Percentiles rank a stretch among this genome's conserved stretches.
These are phyloP conservation scores for Clonostachys solani DNA, from an alignment of 2,329 filamentous ascomycete genomes.

Conservation along the genomic window DNA sequence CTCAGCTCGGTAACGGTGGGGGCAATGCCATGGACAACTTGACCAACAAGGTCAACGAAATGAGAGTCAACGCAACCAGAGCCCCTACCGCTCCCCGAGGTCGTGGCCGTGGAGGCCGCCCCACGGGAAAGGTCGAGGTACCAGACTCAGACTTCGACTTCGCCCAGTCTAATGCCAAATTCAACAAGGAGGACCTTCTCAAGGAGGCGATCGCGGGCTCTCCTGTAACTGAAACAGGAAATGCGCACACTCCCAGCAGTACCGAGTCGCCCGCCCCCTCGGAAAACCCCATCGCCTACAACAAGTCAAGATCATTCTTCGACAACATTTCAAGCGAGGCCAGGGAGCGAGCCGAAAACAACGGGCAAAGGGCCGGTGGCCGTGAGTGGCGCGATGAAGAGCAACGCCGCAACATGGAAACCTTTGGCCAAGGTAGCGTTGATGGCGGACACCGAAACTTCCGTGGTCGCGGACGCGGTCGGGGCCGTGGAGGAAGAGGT, in stretches of 20 bases:
- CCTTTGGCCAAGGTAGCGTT: conserved; percentile 93
- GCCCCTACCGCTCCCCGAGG: conserved; percentile 37
- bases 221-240: conserved; percentile 51
- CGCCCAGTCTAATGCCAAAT: conserved; percentile 47
- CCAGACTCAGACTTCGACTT: conserved; percentile 93
- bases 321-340: conserved; percentile 96
- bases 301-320: conserved; percentile 89
- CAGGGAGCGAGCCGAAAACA: conserved; percentile 78
- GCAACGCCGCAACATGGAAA: conserved; percentile 94
- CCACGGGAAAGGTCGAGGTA: conserved; percentile 71
- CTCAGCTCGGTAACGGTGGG: conserved; percentile 53
- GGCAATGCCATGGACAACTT: conserved; percentile 62
- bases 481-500: conserved; percentile 46
- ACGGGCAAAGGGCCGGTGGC: conserved; percentile 65
- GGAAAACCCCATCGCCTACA: conserved; percentile 59
- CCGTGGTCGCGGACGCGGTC: conserved; percentile 74
- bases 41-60: conserved; percentile 71
- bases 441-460: conserved; percentile 76
- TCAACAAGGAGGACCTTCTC: conserved; percentile 53
- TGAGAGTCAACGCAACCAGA: conserved; percentile 56
- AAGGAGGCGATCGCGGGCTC: conserved; percentile 87
- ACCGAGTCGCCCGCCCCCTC: conserved; percentile 34
- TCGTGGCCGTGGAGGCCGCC: conserved; percentile 42
- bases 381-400: conserved; percentile 90
- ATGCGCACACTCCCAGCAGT: conserved; percentile 25